A percentile compares a stretch with the other conserved stretches of the same genome.
These are phyloP conservation scores for Fusarium marasasianum DNA, from an alignment of 2,329 filamentous ascomycete species.

Conservation along the genomic window DNA sequence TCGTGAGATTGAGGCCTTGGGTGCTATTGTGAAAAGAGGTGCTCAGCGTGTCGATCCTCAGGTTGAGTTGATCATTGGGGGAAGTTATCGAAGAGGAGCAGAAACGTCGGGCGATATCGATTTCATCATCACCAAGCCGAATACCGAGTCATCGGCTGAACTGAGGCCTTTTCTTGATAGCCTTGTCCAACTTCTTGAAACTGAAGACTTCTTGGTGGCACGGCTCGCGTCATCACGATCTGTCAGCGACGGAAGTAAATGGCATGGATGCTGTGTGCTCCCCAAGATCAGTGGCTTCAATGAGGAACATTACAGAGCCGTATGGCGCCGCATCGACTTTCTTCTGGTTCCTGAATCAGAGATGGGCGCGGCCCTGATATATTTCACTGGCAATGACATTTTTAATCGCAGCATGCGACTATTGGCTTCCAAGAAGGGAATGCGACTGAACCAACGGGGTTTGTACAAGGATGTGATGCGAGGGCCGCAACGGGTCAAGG, in stretches of 20 bases:
- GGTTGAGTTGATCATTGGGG: slow-evolving; percentile 79
- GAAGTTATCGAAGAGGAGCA: slow-evolving; percentile 86
- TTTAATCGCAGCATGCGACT: slow-evolving; percentile 90
- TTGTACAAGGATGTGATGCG: slow-evolving; percentile 77
- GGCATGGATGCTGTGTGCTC: slow-evolving; percentile 85
- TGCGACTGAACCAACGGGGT: slow-evolving; percentile 86
- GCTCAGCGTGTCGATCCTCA: slow-evolving; percentile 68
- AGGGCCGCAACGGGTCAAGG: slow-evolving; percentile 64
- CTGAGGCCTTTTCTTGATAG: slow-evolving; percentile 69
- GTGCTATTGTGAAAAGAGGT: slow-evolving; percentile 67
- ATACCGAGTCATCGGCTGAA: slow-evolving; percentile 61
- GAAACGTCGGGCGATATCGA: slow-evolving; percentile 83
- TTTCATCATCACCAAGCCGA: slow-evolving; percentile 78
- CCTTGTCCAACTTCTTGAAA: slow-evolving; percentile 70
- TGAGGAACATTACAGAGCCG: slow-evolving; percentile 48
- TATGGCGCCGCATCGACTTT: slow-evolving; percentile 87
- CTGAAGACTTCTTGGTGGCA: slow-evolving; percentile 72
- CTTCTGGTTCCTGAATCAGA: slow-evolving; percentile 82
- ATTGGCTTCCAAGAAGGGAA: slow-evolving; percentile 80
- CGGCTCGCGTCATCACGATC: slow-evolving; percentile 67
- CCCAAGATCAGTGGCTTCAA: slow-evolving; percentile 55
- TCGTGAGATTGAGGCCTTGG: slow-evolving; percentile 76
- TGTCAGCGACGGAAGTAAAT: slow-evolving; percentile 74
- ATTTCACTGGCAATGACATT: slow-evolving; percentile 95
- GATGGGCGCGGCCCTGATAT: slow-evolving; percentile 86